A percentile compares a stretch with the other conserved stretches of the same genome.
Evolutionary conservation across 2,329 filamentous ascomycete genomes (phyloP).

Genomic region (Botrytis pseudocinerea): DNA sequence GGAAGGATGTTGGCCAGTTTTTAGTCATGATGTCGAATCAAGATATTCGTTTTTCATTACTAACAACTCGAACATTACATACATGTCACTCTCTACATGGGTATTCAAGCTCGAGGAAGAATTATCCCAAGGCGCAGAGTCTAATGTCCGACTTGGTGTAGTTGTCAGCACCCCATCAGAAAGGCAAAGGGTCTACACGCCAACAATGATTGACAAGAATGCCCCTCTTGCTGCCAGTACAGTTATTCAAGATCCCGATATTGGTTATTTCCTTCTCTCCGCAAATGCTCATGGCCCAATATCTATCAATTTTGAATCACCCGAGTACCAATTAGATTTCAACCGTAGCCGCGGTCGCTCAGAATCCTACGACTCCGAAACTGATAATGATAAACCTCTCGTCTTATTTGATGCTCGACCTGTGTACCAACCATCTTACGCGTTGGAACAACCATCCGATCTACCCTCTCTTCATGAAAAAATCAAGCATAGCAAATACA

Average conservation of each 20-base stretch:
- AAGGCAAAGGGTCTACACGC: constrained; percentile 59
- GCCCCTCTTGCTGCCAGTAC: constrained; percentile 55
- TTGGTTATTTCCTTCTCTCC: constrained; percentile 64
- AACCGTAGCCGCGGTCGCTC: constrained; percentile 46
- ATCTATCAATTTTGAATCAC: constrained; percentile 59
- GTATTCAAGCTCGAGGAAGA: constrained; percentile 64
- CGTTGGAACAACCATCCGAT: constrained; percentile 58
- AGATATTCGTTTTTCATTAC: constrained; percentile 65
- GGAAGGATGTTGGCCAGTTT: constrained; percentile 61
- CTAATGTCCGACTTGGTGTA: constrained; percentile 42
- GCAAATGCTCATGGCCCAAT: constrained; percentile 59
- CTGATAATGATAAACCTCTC: constrained; percentile 46
- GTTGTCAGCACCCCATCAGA: constrained; percentile 3
- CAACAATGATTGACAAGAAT: constrained; percentile 47
- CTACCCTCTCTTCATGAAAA: constrained; percentile 58
- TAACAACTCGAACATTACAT: constrained; percentile 60
- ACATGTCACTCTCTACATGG: constrained; percentile 61
- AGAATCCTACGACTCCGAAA: constrained; percentile 46
- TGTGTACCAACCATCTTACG: constrained; percentile 62
- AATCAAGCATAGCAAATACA: constrained; percentile 60
- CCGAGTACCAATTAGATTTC: constrained; percentile 54
- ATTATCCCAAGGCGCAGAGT: constrained; percentile 52
- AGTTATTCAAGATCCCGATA: constrained; percentile 59
- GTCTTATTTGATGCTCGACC: constrained; percentile 64
- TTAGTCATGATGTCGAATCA: constrained; percentile 61